Evolutionary conservation across 495 filamentous ascomycete species (phyloP), one percentile per base, ranked within the genome.

Genomic region (Penicillium parvum): DNA sequence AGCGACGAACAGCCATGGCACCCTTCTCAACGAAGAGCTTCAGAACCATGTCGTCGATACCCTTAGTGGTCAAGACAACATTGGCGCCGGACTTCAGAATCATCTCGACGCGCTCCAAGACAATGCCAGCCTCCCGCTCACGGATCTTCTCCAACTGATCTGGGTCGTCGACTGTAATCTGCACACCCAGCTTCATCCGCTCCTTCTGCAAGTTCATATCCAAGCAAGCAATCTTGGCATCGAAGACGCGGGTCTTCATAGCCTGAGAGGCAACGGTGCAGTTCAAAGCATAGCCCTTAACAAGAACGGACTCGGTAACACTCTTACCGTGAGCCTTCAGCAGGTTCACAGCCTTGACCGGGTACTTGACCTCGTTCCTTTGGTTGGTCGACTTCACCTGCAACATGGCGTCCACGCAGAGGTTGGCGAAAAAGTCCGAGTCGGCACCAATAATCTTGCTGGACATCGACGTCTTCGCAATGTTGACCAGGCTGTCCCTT

Each of bases 161-260:
- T 20, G 92, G 92, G 63, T 99, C 92, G 42, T 97, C 92, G 40
- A 99, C 85, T 15, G 92, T 96, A 61, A 99, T 95, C 56, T 99
- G 89, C 36, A 99, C 94, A 47, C 92, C 92, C 11, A 99, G 73
- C 76, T 97, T 96, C 92, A 99, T 97, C 48, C 92, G 78, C 71
- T 95, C 89, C 69, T 97, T 99, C 62, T 96, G 91, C 50, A 99
- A 66, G 67, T 99, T 99, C 73, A 99, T 97, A 61, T 99, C 92
- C 34, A 99, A 72, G 60, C 88, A 86, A 30, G 92, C 92, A 64
- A 99, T 97, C 72, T 95, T 96, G 50, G 94, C 92, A 68, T 96
- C 90, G 35, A 78, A 80, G 55, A 97, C 74, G 49, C 89, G 82
- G 18, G 94, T 99, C 55, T 79, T 88, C 94, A 99, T 99, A 28